A percentile compares a stretch with the other conserved stretches of the same genome.
Conservation (phyloP, 75 land plant genomes). For the Cupressus sempervirens region DNA sequence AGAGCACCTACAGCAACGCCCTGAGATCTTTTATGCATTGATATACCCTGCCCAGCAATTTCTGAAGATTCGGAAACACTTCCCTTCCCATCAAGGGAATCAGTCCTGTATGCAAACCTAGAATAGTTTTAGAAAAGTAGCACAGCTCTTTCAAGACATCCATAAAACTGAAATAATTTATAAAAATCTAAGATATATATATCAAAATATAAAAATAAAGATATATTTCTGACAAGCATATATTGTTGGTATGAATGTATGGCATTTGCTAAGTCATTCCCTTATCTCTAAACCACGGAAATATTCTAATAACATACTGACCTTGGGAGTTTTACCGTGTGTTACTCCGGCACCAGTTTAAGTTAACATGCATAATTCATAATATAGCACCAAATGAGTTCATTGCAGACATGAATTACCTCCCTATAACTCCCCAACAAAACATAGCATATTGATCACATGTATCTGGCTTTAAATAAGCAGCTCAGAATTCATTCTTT, state of each 20-base stretch:
- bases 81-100: slow-evolving; percentile 31
- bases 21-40: slow-evolving; percentile 39
- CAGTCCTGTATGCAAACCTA: slow-evolving; percentile 26
- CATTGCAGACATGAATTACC: background rate
- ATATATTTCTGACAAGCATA: background rate
- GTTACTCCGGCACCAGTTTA: background rate
- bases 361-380: background rate
- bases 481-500: background rate
- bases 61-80: slow-evolving; percentile 26
- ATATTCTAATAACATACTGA: background rate
- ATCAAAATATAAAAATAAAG: background rate
- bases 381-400: background rate
- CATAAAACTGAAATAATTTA: background rate
- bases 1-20: slow-evolving; percentile 90
- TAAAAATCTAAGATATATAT: background rate
- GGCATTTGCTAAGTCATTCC: background rate
- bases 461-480: background rate
- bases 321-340: background rate
- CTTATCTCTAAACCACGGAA: background rate
- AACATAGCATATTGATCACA: background rate
- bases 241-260: background rate
- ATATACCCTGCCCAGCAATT: slow-evolving; percentile 5
- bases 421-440: background rate
- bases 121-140: background rate
- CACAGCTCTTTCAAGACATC: slow-evolving; percentile 7